These are phyloP conservation scores for Cryptosporidium sp. DNA, from an alignment of 169 alveolate genomes.

Conservation along the genomic window DNA sequence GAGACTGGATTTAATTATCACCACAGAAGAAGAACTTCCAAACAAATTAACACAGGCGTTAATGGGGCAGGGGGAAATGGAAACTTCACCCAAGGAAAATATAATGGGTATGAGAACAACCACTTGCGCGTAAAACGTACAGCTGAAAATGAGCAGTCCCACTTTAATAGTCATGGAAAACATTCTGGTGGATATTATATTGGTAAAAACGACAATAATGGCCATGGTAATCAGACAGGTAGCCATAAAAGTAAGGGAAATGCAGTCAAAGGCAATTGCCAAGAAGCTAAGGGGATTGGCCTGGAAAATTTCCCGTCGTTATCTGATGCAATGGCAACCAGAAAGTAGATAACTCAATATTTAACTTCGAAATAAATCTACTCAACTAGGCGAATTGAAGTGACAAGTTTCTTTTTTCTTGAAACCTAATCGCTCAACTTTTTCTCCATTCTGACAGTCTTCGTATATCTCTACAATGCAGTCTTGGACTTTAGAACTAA, in stretches of 20 bases:
- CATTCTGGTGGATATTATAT: not conserved
- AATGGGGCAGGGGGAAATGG: not conserved
- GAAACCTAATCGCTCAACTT: not conserved
- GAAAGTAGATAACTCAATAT: not conserved
- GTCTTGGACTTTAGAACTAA: not conserved
- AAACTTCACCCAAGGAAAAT: not conserved
- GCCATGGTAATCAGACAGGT: not conserved
- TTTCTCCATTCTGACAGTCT: not conserved
- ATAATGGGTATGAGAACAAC: not conserved
- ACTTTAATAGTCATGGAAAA: not conserved
- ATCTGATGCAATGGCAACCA: conserved; percentile 43
- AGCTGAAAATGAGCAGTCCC: not conserved
- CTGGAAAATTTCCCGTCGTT: conserved; percentile 32
- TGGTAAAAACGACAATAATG: not conserved
- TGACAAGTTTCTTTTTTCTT: too few relatives aligned
- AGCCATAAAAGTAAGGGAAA: not conserved
- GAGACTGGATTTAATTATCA: not conserved
- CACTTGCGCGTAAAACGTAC: not conserved
- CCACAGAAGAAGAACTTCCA: too few relatives aligned
- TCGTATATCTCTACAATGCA: not conserved
- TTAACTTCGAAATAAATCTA: not conserved
- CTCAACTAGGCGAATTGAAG: not conserved
- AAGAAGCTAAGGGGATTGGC: not conserved
- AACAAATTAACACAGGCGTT: not conserved
- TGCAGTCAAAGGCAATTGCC: not conserved